A percentile compares a stretch with the other conserved stretches of the same genome.
These are phyloP conservation scores for Geum urbanum DNA, from an alignment of 306 rosid genomes.

Conservation along the genomic window DNA sequence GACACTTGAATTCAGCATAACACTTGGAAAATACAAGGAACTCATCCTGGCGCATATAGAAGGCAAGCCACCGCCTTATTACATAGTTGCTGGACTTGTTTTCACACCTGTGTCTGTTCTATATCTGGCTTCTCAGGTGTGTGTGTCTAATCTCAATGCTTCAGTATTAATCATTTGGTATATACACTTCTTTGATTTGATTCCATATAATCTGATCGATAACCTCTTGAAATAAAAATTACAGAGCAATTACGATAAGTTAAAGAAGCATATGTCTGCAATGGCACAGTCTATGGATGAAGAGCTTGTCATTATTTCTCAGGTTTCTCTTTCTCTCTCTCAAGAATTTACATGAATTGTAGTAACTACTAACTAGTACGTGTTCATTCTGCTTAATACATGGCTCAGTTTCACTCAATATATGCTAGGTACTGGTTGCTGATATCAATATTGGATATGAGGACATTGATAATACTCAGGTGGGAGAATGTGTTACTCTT, in stretches of 20 bases:
- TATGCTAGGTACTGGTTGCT: slow-evolving; percentile 73
- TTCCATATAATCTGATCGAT: neutral
- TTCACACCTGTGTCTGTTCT: slow-evolving; percentile 68
- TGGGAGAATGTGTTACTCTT: slow-evolving; percentile 8
- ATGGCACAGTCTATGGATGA: slow-evolving; percentile 67
- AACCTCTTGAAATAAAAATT: slow-evolving; percentile 6
- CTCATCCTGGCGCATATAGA: slow-evolving; percentile 79
- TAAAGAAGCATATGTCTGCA: slow-evolving; percentile 72
- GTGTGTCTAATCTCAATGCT: slow-evolving; percentile 5
- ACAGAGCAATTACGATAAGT: slow-evolving; percentile 63
- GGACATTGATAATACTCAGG: slow-evolving; percentile 72
- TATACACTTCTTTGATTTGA: neutral
- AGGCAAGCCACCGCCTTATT: slow-evolving; percentile 74
- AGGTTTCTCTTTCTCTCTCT: slow-evolving; percentile 36
- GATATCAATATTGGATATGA: slow-evolving; percentile 79
- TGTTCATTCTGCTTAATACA: slow-evolving; percentile 6
- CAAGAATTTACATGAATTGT: neutral
- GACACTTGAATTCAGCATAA: slow-evolving; percentile 52
- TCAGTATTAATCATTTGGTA: neutral
- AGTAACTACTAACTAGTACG: neutral
- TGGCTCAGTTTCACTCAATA: slow-evolving; percentile 15
- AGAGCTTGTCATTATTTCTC: slow-evolving; percentile 70
- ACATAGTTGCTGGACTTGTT: slow-evolving; percentile 75
- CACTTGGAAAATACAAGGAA: slow-evolving; percentile 56
- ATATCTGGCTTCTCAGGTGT: slow-evolving; percentile 79